phyloP scores from a whole-genome alignment of 441 rosid genomes.

The Pelargonium cotyledonis region DNA sequence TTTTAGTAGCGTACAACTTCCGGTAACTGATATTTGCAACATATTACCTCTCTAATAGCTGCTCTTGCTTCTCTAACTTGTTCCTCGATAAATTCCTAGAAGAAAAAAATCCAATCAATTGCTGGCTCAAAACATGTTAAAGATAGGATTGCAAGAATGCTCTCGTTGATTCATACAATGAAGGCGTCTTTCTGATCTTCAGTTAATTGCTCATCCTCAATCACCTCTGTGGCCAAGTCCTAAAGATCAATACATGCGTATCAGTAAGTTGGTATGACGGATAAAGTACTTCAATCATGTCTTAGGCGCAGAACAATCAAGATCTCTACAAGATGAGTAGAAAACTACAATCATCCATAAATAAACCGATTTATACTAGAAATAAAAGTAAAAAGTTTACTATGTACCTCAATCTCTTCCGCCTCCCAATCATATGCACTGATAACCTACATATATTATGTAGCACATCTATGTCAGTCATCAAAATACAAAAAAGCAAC shows the following conservation, averaged over 20 bases:
- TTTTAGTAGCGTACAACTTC: no score
- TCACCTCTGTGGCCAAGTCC: slow-evolving; percentile 64
- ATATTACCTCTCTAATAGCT: slow-evolving; percentile 66
- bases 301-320: no score
- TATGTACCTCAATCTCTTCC: no score
- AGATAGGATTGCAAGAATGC: background rate
- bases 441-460: no score
- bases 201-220: slow-evolving; percentile 51
- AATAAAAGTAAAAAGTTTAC: no score
- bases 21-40: background rate
- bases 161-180: slow-evolving; percentile 38
- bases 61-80: slow-evolving; percentile 77
- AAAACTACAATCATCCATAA: no score
- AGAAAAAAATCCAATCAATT: background rate
- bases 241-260: slow-evolving; percentile 23
- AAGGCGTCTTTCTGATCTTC: slow-evolving; percentile 81
- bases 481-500: no score
- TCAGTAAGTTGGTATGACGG: background rate
- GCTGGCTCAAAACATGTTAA: slow-evolving; percentile 4
- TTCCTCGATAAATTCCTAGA: slow-evolving; percentile 66
- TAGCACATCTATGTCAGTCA: no score
- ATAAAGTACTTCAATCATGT: background rate
- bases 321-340: no score
- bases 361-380: no score
- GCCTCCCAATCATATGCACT: no score